These are phyloP conservation scores for Rosa lucieae DNA, from an alignment of 306 rosid species.

Conservation along the genomic window DNA sequence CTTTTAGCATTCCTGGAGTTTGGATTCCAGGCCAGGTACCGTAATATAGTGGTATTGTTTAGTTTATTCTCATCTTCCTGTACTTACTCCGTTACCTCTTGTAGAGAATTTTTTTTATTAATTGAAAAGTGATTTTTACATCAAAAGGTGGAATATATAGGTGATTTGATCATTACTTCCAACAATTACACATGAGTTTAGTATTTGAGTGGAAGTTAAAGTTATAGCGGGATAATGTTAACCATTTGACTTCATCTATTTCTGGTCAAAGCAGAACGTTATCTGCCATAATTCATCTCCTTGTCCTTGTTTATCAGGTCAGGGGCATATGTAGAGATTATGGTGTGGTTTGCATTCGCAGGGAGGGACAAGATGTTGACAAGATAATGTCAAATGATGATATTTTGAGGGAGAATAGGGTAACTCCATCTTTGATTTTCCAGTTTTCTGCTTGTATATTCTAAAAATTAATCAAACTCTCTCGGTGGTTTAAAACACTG, in stretches of 20 bases:
- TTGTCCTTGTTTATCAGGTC: slow-evolving; percentile 30
- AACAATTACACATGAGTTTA: slow-evolving; percentile 1
- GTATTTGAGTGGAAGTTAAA: neutral
- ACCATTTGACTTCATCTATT: neutral
- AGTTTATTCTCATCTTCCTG: neutral
- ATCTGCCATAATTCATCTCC: slow-evolving; percentile 2
- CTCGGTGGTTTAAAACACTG: neutral
- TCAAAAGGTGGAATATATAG: neutral
- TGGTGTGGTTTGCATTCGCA: slow-evolving; percentile 53
- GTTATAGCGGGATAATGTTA: neutral
- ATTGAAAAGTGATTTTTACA: neutral
- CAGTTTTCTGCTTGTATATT: neutral
- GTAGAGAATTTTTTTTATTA: neutral
- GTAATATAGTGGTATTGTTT: neutral
- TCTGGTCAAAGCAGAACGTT: neutral
- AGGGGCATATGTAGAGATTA: slow-evolving; percentile 47
- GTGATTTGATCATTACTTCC: neutral
- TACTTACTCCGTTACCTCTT: neutral
- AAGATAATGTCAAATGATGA: slow-evolving; percentile 39
- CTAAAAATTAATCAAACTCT: neutral
- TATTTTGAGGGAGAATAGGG: slow-evolving; percentile 42
- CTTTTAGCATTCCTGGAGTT: slow-evolving; percentile 69
- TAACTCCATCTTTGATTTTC: slow-evolving; percentile 20
- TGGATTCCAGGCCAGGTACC: slow-evolving; percentile 80
- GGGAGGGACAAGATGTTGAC: slow-evolving; percentile 67